A percentile compares a stretch with the other conserved stretches of the same genome.
Conservation (phyloP, 2,329 filamentous ascomycete genomes). For the Metarhizium humberi region DNA sequence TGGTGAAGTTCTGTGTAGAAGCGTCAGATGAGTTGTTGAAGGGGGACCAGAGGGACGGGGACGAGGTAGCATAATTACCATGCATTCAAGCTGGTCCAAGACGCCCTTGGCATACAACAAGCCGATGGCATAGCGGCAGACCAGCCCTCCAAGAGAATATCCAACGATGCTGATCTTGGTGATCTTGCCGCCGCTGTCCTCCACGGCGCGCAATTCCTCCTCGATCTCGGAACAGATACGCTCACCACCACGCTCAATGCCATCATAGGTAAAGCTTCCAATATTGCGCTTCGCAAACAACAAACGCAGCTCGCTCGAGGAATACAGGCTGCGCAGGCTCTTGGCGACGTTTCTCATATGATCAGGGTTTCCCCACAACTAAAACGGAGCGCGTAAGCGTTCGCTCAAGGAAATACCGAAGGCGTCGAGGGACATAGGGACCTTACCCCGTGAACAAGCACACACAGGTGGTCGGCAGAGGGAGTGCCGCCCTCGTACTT, state of each 20-base stretch:
- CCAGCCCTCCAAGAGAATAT: slow-evolving; percentile 81
- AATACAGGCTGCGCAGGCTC: slow-evolving; percentile 50
- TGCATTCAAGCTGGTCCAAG: slow-evolving; percentile 69
- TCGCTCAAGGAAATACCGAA: background rate
- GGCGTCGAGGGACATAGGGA: slow-evolving; percentile 7
- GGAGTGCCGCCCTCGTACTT: slow-evolving; percentile 38
- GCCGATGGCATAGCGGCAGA: slow-evolving; percentile 79
- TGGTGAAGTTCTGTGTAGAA: slow-evolving; percentile 66
- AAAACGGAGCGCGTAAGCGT: background rate
- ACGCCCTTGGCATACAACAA: slow-evolving; percentile 72
- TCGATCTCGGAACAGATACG: slow-evolving; percentile 59
- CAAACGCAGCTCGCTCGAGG: slow-evolving; percentile 57
- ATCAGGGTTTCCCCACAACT: slow-evolving; percentile 72
- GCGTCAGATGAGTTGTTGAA: background rate
- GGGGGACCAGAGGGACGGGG: background rate
- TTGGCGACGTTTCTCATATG: slow-evolving; percentile 63
- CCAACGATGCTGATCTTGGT: slow-evolving; percentile 79
- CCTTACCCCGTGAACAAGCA: slow-evolving; percentile 67
- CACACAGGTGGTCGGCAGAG: slow-evolving; percentile 61
- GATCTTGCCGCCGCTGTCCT: slow-evolving; percentile 58
- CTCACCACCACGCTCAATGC: slow-evolving; percentile 59
- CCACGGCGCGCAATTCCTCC: slow-evolving; percentile 48
- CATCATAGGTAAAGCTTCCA: slow-evolving; percentile 63
- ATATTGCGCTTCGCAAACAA: slow-evolving; percentile 64
- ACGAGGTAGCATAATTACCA: slow-evolving; percentile 37